These are phyloP conservation scores for Calonectria fujianensis DNA, from an alignment of 2,329 filamentous ascomycete species.

Conservation along the genomic window DNA sequence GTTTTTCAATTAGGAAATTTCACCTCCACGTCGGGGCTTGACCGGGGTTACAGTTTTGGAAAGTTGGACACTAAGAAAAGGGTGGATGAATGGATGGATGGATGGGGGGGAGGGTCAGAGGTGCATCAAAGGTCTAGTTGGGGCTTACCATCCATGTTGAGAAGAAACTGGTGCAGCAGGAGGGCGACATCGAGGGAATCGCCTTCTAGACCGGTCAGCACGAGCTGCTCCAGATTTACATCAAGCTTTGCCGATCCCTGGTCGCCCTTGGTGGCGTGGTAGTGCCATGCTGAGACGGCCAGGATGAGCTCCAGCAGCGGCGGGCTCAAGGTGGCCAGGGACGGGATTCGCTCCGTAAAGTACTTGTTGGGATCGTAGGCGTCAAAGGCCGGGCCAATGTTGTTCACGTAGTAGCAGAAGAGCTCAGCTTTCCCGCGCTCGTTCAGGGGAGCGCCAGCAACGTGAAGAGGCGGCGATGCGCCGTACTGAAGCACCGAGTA, in stretches of 20 bases:
- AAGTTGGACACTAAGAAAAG: not conserved
- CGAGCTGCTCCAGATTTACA: slow-evolving; percentile 34
- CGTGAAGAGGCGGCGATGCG: slow-evolving; percentile 10
- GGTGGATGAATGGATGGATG: not conserved
- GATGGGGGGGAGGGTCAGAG: not conserved
- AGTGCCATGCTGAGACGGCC: slow-evolving; percentile 38
- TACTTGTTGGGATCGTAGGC: slow-evolving; percentile 43
- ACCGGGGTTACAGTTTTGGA: not conserved
- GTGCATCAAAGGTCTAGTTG: not conserved
- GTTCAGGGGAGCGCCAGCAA: slow-evolving; percentile 34
- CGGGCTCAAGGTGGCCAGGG: slow-evolving; percentile 36
- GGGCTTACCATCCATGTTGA: slow-evolving; percentile 38
- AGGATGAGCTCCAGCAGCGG: slow-evolving; percentile 41
- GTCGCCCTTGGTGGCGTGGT: slow-evolving; percentile 27
- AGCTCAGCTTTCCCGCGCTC: slow-evolving; percentile 38
- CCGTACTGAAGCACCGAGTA: slow-evolving; percentile 24
- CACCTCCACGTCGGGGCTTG: not conserved
- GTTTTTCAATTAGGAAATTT: slow-evolving; percentile 1
- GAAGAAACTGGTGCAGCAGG: slow-evolving; percentile 34
- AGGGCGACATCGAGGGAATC: slow-evolving; percentile 37
- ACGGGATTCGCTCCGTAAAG: slow-evolving; percentile 38
- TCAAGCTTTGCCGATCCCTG: slow-evolving; percentile 27
- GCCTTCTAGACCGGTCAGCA: slow-evolving; percentile 34
- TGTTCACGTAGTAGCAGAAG: slow-evolving; percentile 42
- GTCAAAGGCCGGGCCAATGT: slow-evolving; percentile 47